Evolutionary conservation across 345 rosid species (phyloP), one percentile per base, ranked within the genome.

Genomic region (Sonneratia alba): DNA sequence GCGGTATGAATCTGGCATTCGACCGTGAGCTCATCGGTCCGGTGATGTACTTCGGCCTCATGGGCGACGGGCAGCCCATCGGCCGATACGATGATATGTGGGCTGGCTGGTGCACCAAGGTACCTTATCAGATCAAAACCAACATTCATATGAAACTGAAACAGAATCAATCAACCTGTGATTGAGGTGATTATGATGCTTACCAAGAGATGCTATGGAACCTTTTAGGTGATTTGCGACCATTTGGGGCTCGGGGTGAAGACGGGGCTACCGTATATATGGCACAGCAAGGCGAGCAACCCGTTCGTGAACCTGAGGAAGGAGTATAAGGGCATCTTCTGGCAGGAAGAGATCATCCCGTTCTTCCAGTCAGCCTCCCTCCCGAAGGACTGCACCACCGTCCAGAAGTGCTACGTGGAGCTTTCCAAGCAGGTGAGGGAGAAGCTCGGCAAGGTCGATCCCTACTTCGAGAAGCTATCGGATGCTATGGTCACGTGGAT

Each of bases 61-160:
- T 91, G 98, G 97, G 98, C 19, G 97, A 94, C 57, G 98, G 97
- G 71, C 97, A 94, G 81, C 98, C 97, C 57, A 91, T 94, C 45
- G 95, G 93, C 59, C 95, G 98, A 10, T 94, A 91, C n/a, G 97
- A 91, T 4, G 97, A 91, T 72, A 94, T 94, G 98, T 94, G 98
- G 98, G 97, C 97, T 64, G 97, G 98, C 72, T 93, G 98, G 97
- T 93, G 98, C 21, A 64, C 70, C 77, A 90, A 92, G 92, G 97
- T 90, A 40, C 43, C 43, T 40, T 40, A 4, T 27, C 32, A 27
- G 32, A 27, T 27, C 32, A 27, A 27, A 27, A 27, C 32, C 32
- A 27, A 27, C 32, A 27, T 27, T 27, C 32, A 27, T 27, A 27
- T 27, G 32, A 27, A 27, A 27, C 32, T 27, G 32, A 27, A 27